phyloP scores from a whole-genome alignment of 257 asterid genomes.

The Coffea eugenioides region DNA sequence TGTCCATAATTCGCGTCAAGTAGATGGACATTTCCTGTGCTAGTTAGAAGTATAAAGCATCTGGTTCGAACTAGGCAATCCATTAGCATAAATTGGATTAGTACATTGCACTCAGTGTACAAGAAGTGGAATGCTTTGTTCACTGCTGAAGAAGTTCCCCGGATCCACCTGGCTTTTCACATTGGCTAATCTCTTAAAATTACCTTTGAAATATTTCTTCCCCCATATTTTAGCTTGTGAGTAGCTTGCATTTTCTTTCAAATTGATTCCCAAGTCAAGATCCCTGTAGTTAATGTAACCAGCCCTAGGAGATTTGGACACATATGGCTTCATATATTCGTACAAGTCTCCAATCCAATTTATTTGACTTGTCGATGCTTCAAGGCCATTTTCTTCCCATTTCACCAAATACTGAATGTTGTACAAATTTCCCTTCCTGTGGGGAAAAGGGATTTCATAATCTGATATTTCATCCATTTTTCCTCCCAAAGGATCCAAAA shows the following conservation, averaged over 20 bases:
- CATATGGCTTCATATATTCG: slow-evolving; percentile 26
- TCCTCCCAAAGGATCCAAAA: slow-evolving; percentile 34
- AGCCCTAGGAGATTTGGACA: slow-evolving; percentile 21
- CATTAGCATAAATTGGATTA: neutral
- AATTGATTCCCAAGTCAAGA: slow-evolving; percentile 28
- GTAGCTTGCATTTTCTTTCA: slow-evolving; percentile 13
- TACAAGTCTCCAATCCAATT: slow-evolving; percentile 16
- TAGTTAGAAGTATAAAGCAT: neutral
- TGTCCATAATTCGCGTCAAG: no score
- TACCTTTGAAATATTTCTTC: slow-evolving; percentile 19
- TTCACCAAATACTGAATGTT: slow-evolving; percentile 29
- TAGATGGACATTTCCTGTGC: neutral
- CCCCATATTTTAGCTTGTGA: slow-evolving; percentile 27
- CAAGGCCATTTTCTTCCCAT: slow-evolving; percentile 18
- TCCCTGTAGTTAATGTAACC: slow-evolving; percentile 33
- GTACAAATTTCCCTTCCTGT: slow-evolving; percentile 28
- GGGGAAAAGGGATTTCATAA: slow-evolving; percentile 28
- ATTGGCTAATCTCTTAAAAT: slow-evolving; percentile 22
- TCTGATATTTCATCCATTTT: slow-evolving; percentile 23
- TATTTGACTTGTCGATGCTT: neutral
- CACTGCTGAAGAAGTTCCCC: slow-evolving; percentile 24
- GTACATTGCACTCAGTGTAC: neutral
- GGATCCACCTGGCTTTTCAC: slow-evolving; percentile 29
- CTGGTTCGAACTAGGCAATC: neutral
- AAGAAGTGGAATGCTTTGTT: slow-evolving; percentile 31